These are phyloP conservation scores for Xylaria polymorpha DNA, from an alignment of 2,329 filamentous ascomycete species.

Conservation along the genomic window DNA sequence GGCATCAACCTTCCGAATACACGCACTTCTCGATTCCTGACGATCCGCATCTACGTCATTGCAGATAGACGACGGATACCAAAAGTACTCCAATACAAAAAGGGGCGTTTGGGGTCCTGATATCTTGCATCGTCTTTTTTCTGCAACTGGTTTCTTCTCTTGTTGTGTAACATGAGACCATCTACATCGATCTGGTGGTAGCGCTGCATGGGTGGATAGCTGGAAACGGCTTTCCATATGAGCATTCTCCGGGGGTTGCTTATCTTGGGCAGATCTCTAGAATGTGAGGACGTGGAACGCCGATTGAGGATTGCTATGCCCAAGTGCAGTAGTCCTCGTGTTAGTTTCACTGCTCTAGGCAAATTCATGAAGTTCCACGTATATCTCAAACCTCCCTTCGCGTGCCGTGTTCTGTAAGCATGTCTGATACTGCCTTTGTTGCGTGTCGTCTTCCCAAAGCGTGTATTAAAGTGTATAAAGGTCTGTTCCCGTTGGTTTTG, in stretches of 20 bases:
- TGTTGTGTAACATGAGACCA: slow-evolving; percentile 47
- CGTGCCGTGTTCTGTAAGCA: slow-evolving; percentile 7
- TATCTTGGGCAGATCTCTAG: slow-evolving; percentile 44
- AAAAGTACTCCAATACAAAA: slow-evolving; percentile 65
- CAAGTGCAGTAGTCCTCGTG: slow-evolving; percentile 60
- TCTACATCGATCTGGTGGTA: slow-evolving; percentile 56
- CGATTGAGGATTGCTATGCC: slow-evolving; percentile 73
- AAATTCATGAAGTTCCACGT: slow-evolving; percentile 70
- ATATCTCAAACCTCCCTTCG: slow-evolving; percentile 24
- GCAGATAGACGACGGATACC: slow-evolving; percentile 79
- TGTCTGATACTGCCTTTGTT: neutral
- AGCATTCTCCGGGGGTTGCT: slow-evolving; percentile 58
- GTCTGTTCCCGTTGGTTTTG: neutral
- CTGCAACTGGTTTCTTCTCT: slow-evolving; percentile 61
- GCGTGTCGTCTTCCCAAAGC: neutral
- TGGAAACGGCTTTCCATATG: slow-evolving; percentile 68
- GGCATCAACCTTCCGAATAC: slow-evolving; percentile 51
- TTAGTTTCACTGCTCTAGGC: slow-evolving; percentile 67
- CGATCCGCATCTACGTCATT: slow-evolving; percentile 58
- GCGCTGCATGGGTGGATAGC: slow-evolving; percentile 68
- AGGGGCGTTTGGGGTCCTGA: slow-evolving; percentile 83
- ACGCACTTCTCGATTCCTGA: slow-evolving; percentile 50
- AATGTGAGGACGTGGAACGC: slow-evolving; percentile 71
- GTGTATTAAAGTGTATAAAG: neutral
- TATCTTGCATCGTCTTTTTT: slow-evolving; percentile 76